A percentile compares a stretch with the other conserved stretches of the same genome.
Evolutionary conservation across 768 basidiomycete genomes (phyloP).

Genomic region (Boletellus ananas): DNA sequence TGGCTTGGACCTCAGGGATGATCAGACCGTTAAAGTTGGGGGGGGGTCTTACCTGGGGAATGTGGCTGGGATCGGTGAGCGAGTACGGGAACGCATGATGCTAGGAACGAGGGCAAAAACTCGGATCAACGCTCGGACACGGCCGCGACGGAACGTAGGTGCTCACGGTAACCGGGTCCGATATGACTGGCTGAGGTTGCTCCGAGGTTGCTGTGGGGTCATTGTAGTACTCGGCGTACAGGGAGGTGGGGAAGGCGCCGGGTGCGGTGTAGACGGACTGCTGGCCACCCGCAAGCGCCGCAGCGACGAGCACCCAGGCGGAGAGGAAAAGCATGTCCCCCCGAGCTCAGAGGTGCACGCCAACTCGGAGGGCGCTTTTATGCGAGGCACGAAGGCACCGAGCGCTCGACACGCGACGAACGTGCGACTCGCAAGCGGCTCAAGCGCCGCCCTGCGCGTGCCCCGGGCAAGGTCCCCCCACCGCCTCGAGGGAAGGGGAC

Average conservation of each 20-base stretch:
- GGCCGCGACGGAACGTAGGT: not conserved
- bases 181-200: constrained; percentile 74
- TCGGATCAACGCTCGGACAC: not conserved
- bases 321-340: constrained; percentile 10
- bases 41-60: constrained; percentile 41
- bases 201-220: constrained; percentile 66
- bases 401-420: constrained; percentile 12
- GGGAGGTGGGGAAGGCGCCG: constrained; percentile 61
- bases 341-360: not conserved
- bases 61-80: constrained; percentile 60
- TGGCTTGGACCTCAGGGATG: constrained; percentile 13
- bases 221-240: constrained; percentile 67
- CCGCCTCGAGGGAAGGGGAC: too few relatives aligned
- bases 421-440: constrained; percentile 20
- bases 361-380: constrained; percentile 9
- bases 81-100: constrained; percentile 53
- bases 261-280: constrained; percentile 46
- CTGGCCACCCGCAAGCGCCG: constrained; percentile 8
- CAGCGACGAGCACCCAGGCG: constrained; percentile 5
- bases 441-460: too few relatives aligned
- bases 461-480: too few relatives aligned
- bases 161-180: constrained; percentile 63
- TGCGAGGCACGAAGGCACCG: not conserved
- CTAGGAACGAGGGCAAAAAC: constrained; percentile 30
- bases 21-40: not conserved